Percentiles rank a stretch among this genome's conserved stretches.
These are phyloP conservation scores for Paraurostyla sp. DNA, from an alignment of 73 alveolate species.

Conservation along the genomic window DNA sequence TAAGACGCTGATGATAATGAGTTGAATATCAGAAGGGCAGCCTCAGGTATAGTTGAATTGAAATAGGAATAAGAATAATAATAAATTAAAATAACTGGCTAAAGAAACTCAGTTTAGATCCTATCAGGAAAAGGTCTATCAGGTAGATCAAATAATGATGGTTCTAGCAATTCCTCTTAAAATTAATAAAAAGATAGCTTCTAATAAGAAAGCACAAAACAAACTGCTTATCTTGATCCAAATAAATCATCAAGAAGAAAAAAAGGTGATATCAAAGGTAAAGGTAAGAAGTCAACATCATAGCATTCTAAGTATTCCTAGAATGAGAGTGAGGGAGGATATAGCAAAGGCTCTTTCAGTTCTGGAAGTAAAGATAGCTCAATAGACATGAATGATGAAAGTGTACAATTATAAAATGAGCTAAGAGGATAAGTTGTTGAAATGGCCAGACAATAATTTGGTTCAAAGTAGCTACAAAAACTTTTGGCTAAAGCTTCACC, in stretches of 20 bases:
- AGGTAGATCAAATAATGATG: no score
- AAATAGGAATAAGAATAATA: not conserved
- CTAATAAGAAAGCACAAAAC: no score
- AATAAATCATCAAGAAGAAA: not conserved
- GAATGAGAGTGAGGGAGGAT: not conserved
- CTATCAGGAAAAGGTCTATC: no score
- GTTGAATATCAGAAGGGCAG: not conserved
- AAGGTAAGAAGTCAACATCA: not conserved
- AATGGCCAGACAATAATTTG: constrained; percentile 77
- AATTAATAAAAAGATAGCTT: no score
- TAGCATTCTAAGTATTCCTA: not conserved
- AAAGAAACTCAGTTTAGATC: no score
- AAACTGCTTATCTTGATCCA: not conserved
- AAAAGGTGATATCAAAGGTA: not conserved
- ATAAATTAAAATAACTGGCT: not conserved
- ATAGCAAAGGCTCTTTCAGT: not conserved
- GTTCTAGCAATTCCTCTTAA: no score
- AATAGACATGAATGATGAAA: constrained; percentile 10
- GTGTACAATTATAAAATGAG: constrained; percentile 37
- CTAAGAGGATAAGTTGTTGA: constrained; percentile 60
- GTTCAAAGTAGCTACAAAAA: constrained; percentile 86
- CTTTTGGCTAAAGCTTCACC: constrained; percentile 87
- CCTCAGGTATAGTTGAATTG: not conserved
- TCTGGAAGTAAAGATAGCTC: not conserved
- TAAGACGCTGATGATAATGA: not conserved